Conservation (phyloP, 164 flowering plant species). For the Magnolia changhungtana region DNA sequence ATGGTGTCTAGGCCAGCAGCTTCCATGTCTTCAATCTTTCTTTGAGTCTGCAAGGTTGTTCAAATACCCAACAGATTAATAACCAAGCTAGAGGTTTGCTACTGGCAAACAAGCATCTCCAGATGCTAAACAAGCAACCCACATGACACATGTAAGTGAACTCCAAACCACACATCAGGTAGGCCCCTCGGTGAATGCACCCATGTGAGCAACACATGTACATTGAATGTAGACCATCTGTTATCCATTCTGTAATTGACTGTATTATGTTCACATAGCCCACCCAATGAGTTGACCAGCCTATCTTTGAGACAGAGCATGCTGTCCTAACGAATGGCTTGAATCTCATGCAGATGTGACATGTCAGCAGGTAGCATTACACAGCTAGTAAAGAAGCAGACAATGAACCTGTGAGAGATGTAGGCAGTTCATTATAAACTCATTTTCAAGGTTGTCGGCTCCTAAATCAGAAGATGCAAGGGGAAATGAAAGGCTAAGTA, state of each 20-base stretch:
- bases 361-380: not conserved
- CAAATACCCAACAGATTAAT: not conserved
- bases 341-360: not conserved
- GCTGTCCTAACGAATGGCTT: too few species aligned
- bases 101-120: not conserved
- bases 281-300: too few species aligned
- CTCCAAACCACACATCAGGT: not conserved
- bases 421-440: conserved; percentile 67
- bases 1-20: conserved; percentile 51
- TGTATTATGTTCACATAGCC: too few species aligned
- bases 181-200: too few species aligned
- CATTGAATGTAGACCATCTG: not conserved
- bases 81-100: not conserved
- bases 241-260: not conserved
- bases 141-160: not conserved
- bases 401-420: conserved; percentile 63
- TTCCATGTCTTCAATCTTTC: conserved; percentile 51
- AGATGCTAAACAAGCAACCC: not conserved
- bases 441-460: conserved; percentile 81
- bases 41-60: conserved; percentile 49
- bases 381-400: not conserved
- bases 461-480: conserved; percentile 95
- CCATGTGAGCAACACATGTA: too few species aligned
- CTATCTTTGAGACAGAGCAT: too few species aligned
- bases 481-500: conserved; percentile 64